phyloP scores from a whole-genome alignment of 176 grass and related monocot genomes.

The Ampelocalamus luodianensis region DNA sequence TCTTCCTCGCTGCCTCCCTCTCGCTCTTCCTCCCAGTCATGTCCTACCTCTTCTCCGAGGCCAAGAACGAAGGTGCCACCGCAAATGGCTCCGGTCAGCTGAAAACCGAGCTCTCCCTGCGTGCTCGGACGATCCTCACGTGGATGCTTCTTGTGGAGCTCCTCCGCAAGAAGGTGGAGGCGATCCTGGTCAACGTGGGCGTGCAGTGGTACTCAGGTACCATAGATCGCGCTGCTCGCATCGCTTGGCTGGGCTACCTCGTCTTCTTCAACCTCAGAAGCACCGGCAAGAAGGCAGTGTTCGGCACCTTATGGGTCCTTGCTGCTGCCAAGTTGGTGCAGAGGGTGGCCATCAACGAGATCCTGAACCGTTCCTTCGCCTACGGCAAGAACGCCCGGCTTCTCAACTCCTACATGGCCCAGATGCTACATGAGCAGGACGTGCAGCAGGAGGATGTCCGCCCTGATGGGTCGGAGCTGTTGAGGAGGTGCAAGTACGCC shows the following conservation, averaged over 20 bases:
- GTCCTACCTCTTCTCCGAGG: no score
- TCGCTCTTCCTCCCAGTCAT: no score
- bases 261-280: conserved; percentile 28
- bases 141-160: conserved; percentile 40
- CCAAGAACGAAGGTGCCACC: no score
- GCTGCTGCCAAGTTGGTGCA: background rate
- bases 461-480: background rate
- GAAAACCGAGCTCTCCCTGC: background rate
- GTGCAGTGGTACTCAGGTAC: no score
- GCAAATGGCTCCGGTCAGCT: no score
- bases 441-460: background rate
- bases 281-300: conserved; percentile 10
- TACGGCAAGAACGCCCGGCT: conserved; percentile 11
- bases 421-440: background rate
- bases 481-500: conserved; percentile 1
- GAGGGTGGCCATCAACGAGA: background rate
- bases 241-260: background rate
- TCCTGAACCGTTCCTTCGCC: background rate
- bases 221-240: conserved; percentile 5
- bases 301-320: conserved; percentile 27
- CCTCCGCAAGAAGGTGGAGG: conserved; percentile 27
- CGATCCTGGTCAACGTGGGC: no score
- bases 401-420: conserved; percentile 6
- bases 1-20: no score
- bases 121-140: background rate